Percentiles rank a stretch among this genome's conserved stretches.
Evolutionary conservation across 176 grass and related monocot genomes (phyloP).

Genomic region (Otatea glauca): DNA sequence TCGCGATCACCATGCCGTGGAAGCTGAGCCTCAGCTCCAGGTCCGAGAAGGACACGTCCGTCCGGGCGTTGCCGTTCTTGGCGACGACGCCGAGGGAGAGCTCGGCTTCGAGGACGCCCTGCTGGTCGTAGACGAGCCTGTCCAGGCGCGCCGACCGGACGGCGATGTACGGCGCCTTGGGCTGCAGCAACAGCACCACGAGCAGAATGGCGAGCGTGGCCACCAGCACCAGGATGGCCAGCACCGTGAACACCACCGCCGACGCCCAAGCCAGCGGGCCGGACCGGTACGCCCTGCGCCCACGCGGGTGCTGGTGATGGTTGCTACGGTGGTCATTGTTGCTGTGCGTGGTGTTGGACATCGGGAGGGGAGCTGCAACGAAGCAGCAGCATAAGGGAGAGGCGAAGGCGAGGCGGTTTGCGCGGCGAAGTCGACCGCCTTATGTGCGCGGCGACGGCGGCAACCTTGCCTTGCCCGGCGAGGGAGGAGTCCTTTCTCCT

Average conservation of each 20-base stretch:
- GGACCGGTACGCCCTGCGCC: neutral
- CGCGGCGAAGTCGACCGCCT: neutral
- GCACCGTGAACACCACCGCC: constrained; percentile 55
- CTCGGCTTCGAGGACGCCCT: constrained; percentile 52
- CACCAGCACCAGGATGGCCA: constrained; percentile 52
- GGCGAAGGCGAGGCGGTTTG: neutral
- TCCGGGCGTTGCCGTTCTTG: constrained; percentile 58
- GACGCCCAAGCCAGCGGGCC: constrained; percentile 41
- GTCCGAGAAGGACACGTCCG: constrained; percentile 46
- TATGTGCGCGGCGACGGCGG: constrained; percentile 15
- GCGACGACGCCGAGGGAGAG: constrained; percentile 47
- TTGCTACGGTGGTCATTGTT: no score
- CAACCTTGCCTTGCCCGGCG: constrained; percentile 23
- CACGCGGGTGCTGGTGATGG: neutral
- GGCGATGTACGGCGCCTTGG: constrained; percentile 55
- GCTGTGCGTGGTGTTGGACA: neutral
- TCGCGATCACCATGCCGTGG: constrained; percentile 43
- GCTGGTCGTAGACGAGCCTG: constrained; percentile 58
- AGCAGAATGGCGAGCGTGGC: constrained; percentile 46
- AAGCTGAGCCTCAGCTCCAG: constrained; percentile 59
- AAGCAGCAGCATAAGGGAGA: constrained; percentile 7
- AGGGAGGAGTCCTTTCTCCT: neutral
- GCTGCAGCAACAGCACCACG: constrained; percentile 53
- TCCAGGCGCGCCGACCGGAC: constrained; percentile 46
- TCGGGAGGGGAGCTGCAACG: neutral